phyloP scores from a whole-genome alignment of 257 asterid genomes.

The Solanum dulcamara region DNA sequence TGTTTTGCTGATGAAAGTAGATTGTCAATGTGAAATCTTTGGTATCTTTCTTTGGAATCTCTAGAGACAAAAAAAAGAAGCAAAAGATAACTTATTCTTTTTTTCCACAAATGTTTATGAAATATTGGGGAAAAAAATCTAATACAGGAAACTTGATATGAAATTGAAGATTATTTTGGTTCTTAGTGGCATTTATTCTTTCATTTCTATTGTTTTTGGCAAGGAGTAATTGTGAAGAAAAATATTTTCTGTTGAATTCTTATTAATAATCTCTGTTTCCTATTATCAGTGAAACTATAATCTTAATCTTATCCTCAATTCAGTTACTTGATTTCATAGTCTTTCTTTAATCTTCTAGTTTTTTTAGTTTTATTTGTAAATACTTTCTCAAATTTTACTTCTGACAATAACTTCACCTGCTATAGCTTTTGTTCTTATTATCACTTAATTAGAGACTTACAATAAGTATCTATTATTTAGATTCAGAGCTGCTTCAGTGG shows the following conservation, averaged over 20 bases:
- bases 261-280: not conserved
- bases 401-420: not conserved
- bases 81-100: not conserved
- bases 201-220: not conserved
- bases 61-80: not conserved
- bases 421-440: not conserved
- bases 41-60: not conserved
- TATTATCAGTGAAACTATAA: not conserved
- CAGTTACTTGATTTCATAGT: not conserved
- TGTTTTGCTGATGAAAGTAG: not conserved
- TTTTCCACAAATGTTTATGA: not conserved
- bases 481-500: slow-evolving; percentile 49
- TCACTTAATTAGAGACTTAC: slow-evolving; percentile 1
- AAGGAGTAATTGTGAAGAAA: not conserved
- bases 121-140: not conserved
- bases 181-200: not conserved
- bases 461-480: slow-evolving; percentile 26
- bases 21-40: not conserved
- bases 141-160: not conserved
- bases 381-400: not conserved
- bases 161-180: not conserved
- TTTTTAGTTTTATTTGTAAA: not conserved
- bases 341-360: not conserved
- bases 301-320: not conserved
- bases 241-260: not conserved